Evolutionary conservation across 176 grass and related monocot genomes (phyloP).

Genomic region (Phragmites australis): DNA sequence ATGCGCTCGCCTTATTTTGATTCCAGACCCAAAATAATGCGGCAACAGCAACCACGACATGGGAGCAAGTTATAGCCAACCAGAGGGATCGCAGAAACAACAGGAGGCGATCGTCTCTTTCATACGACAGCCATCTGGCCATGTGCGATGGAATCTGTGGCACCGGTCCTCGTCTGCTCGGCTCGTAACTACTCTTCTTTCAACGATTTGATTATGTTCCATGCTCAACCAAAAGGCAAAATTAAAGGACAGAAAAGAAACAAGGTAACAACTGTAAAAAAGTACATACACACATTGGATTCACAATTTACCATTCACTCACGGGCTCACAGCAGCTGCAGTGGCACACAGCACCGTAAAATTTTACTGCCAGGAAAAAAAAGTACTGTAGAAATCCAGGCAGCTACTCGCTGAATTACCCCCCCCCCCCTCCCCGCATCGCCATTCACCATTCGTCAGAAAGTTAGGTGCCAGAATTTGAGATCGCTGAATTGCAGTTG

Average conservation of each 20-base stretch:
- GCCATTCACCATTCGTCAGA: neutral
- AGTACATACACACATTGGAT: neutral
- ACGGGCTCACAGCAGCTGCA: conserved; percentile 4
- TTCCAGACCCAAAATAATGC: neutral
- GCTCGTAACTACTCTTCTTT: conserved; percentile 40
- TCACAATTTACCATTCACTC: conserved; percentile 5
- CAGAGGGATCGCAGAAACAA: conserved; percentile 26
- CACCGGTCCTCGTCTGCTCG: conserved; percentile 37
- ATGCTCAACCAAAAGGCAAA: conserved; percentile 37
- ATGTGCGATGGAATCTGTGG: conserved; percentile 53
- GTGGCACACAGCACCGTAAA: neutral
- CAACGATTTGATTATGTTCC: conserved; percentile 42
- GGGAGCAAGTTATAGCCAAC: conserved; percentile 17
- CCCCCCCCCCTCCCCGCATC: too few relatives aligned
- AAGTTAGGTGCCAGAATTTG: neutral
- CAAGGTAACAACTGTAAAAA: conserved; percentile 8
- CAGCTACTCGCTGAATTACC: neutral
- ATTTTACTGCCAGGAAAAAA: neutral
- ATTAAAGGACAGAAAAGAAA: conserved; percentile 12
- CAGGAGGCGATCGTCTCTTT: conserved; percentile 41
- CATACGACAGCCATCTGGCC: conserved; percentile 47
- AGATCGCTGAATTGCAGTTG: conserved; percentile 10
- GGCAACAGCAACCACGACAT: conserved; percentile 24
- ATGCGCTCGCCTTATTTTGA: neutral
- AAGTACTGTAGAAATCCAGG: neutral